Evolutionary conservation across 306 rosid species (phyloP).

Genomic region (Prosopis cineraria): DNA sequence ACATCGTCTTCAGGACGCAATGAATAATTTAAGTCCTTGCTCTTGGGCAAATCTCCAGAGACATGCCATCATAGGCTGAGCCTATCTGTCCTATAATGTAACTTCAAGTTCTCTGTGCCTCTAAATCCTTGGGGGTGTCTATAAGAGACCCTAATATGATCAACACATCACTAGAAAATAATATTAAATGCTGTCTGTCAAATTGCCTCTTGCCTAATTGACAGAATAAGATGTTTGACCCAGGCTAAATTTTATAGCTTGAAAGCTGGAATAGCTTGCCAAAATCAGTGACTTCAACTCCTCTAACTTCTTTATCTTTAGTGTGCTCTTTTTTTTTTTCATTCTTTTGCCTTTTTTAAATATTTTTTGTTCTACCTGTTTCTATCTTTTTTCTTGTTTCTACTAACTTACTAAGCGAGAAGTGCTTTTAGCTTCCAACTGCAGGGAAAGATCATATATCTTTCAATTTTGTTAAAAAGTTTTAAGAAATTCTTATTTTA

Average conservation of each 20-base stretch:
- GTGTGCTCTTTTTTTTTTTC: background rate
- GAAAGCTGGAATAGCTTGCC: background rate
- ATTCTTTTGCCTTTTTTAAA: no score
- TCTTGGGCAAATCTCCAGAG: background rate
- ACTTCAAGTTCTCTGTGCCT: background rate
- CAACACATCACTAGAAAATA: conserved; percentile 4
- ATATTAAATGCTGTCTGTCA: background rate
- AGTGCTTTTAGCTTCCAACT: background rate
- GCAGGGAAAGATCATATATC: background rate
- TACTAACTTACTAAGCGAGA: background rate
- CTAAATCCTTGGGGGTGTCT: background rate
- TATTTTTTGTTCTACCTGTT: background rate
- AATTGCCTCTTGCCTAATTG: background rate
- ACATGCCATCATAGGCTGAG: background rate
- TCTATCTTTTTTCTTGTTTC: background rate
- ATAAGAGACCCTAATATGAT: background rate
- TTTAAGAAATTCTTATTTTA: background rate
- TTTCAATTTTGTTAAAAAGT: background rate
- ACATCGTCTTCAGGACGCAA: background rate
- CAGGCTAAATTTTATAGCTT: background rate
- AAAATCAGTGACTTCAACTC: background rate
- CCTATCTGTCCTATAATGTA: background rate
- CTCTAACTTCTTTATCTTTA: background rate
- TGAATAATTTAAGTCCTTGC: background rate
- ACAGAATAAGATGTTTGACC: background rate